Conservation (phyloP, 2,329 filamentous ascomycete species). For the Trichophyton benhamiae region DNA sequence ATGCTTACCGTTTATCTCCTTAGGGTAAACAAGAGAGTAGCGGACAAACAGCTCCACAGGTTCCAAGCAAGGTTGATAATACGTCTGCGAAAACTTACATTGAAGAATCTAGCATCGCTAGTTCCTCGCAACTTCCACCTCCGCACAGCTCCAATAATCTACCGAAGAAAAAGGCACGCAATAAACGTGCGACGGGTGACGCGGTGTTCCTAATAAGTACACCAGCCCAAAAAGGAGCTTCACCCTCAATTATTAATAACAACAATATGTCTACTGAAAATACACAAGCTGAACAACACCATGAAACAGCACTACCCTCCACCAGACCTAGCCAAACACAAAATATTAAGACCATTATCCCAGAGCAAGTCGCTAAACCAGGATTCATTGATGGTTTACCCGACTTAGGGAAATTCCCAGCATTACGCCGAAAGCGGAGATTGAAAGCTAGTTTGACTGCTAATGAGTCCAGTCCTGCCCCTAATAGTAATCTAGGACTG, state of each 20-base stretch:
- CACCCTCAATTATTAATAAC: background rate
- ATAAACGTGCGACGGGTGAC: background rate
- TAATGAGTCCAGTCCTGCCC: background rate
- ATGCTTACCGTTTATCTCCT: background rate
- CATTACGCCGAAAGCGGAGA: conserved; percentile 8
- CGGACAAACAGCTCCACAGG: background rate
- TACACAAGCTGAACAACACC: background rate
- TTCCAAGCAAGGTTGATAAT: background rate
- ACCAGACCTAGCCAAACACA: background rate
- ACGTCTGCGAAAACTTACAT: background rate
- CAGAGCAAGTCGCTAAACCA: background rate
- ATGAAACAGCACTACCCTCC: background rate
- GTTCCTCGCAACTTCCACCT: background rate
- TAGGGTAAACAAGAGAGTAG: background rate
- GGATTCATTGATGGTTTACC: background rate
- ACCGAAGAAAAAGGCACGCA: background rate
- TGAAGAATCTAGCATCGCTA: background rate
- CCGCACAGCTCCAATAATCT: background rate
- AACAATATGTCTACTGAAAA: background rate
- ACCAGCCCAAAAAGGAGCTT: background rate
- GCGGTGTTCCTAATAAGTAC: background rate
- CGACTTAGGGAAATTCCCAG: conserved; percentile 13
- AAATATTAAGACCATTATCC: background rate
- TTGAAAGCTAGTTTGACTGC: background rate
- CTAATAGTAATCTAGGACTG: background rate